A percentile compares a stretch with the other conserved stretches of the same genome.
phyloP scores from a whole-genome alignment of 2,329 filamentous ascomycete species.

The Fusarium sp. region DNA sequence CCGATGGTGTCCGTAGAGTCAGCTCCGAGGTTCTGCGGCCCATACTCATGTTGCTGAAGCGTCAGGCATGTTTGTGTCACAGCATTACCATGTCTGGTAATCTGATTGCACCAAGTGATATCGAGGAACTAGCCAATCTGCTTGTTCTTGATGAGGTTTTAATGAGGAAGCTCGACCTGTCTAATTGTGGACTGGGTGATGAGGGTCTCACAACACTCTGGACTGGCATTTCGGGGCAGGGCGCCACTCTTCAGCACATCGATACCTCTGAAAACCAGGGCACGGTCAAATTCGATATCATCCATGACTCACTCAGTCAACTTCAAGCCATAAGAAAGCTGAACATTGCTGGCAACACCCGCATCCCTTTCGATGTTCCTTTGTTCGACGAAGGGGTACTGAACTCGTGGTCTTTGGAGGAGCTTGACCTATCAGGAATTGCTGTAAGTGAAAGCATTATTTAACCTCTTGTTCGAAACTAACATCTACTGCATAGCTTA shows the following conservation, averaged over 20 bases:
- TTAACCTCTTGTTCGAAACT: conserved; percentile 2
- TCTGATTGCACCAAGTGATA: conserved; percentile 61
- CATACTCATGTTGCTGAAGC: conserved; percentile 65
- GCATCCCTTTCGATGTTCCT: conserved; percentile 61
- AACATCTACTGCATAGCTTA: conserved; percentile 55
- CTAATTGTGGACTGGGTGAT: conserved; percentile 67
- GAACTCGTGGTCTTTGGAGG: conserved; percentile 64
- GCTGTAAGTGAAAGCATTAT: conserved; percentile 57
- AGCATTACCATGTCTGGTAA: conserved; percentile 68
- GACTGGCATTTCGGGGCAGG: conserved; percentile 63
- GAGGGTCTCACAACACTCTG: conserved; percentile 64
- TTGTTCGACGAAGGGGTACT: conserved; percentile 64
- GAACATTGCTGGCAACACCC: conserved; percentile 67
- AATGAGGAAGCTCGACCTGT: conserved; percentile 66
- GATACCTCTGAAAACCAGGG: conserved; percentile 69
- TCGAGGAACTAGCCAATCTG: conserved; percentile 60
- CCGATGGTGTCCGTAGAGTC: conserved; percentile 45
- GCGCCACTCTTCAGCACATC: conserved; percentile 62
- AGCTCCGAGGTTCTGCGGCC: conserved; percentile 63
- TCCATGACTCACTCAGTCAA: conserved; percentile 62
- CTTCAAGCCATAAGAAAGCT: conserved; percentile 63
- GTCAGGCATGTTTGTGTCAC: conserved; percentile 64
- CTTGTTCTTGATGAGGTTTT: conserved; percentile 56
- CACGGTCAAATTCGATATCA: conserved; percentile 63
- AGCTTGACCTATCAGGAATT: conserved; percentile 69